Conservation (phyloP, 2,329 filamentous ascomycete genomes). For the Didymella exigua region DNA sequence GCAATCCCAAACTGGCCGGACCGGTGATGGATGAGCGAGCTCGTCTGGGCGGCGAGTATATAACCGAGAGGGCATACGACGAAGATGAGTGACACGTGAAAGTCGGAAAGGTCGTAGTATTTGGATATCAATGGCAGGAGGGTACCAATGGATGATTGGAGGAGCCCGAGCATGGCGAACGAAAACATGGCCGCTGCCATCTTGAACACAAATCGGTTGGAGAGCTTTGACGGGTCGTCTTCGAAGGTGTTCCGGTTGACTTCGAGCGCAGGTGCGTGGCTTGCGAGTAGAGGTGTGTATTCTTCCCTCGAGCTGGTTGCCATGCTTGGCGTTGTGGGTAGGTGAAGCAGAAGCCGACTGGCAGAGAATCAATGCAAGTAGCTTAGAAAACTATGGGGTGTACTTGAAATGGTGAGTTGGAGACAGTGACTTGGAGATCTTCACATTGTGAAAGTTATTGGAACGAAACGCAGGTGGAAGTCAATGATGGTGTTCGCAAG, state of each 20-base stretch:
- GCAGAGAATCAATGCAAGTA: too few species aligned
- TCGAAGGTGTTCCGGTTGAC: not conserved
- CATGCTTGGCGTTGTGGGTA: not conserved
- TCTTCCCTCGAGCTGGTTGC: not conserved
- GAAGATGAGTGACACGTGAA: conserved; percentile 54
- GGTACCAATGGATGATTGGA: conserved; percentile 39
- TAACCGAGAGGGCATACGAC: conserved; percentile 54
- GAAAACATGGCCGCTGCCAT: conserved; percentile 62
- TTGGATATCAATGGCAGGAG: conserved; percentile 46
- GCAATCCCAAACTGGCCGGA: conserved; percentile 54
- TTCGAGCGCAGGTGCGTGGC: not conserved
- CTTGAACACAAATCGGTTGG: conserved; percentile 35
- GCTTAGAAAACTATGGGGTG: not conserved
- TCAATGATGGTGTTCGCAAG: conserved; percentile 9
- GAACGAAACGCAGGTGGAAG: not conserved
- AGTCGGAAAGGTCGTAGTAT: conserved; percentile 52
- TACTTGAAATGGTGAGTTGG: not conserved
- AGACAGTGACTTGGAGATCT: not conserved
- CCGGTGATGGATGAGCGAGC: conserved; percentile 47
- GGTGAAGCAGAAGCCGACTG: not conserved
- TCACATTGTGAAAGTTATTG: not conserved
- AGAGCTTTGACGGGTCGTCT: not conserved
- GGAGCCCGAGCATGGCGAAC: conserved; percentile 61
- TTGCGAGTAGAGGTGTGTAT: conserved; percentile 5
- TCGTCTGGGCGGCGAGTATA: conserved; percentile 49